Conservation (phyloP, 345 rosid genomes). For the Fremontodendron californicum region DNA sequence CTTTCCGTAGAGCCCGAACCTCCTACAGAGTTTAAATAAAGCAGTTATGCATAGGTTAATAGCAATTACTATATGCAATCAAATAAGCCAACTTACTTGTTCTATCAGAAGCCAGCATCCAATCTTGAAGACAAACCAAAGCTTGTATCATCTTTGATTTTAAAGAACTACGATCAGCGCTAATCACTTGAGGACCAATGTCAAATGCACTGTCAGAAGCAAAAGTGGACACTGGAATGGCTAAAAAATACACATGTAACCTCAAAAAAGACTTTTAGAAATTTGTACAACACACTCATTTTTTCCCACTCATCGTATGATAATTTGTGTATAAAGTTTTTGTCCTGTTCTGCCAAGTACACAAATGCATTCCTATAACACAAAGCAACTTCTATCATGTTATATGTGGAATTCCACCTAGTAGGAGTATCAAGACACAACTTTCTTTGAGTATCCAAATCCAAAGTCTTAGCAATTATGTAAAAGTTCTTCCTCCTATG, state of each 20-base stretch:
- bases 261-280: slow-evolving; percentile 24
- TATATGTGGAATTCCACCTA: slow-evolving; percentile 25
- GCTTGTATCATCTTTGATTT: slow-evolving; percentile 25
- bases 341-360: slow-evolving; percentile 21
- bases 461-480: slow-evolving; percentile 21
- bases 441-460: slow-evolving; percentile 20
- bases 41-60: background rate
- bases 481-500: slow-evolving; percentile 21
- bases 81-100: slow-evolving; percentile 11
- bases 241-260: slow-evolving; percentile 13
- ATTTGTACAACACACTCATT: slow-evolving; percentile 14
- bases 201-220: slow-evolving; percentile 21
- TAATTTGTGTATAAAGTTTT: slow-evolving; percentile 16
- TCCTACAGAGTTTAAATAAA: background rate
- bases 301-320: slow-evolving; percentile 28
- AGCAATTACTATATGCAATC: background rate
- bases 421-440: slow-evolving; percentile 23
- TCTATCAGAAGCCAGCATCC: slow-evolving; percentile 21
- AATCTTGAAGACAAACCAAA: slow-evolving; percentile 24
- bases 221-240: slow-evolving; percentile 21
- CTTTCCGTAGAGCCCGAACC: slow-evolving; percentile 10
- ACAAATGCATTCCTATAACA: slow-evolving; percentile 22
- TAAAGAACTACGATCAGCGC: slow-evolving; percentile 14
- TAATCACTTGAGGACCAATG: slow-evolving; percentile 9
- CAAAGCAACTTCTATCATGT: slow-evolving; percentile 27